A percentile compares a stretch with the other conserved stretches of the same genome.
Evolutionary conservation across 805 yeast genomes (phyloP).

Genomic region (Maudiozyma turicensis): DNA sequence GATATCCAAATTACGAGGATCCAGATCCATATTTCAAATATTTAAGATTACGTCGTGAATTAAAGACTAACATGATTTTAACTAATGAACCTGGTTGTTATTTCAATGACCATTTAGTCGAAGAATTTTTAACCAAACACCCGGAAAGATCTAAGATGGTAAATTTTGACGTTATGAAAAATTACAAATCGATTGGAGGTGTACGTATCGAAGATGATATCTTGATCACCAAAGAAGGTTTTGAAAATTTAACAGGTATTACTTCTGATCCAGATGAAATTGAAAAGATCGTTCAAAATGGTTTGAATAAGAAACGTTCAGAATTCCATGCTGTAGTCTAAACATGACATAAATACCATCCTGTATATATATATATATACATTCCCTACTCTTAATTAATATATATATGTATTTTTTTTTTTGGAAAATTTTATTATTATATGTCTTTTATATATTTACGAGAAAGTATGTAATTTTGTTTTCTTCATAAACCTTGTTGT

Average conservation of each 20-base stretch:
- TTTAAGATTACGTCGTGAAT: constrained; percentile 67
- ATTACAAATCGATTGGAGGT: constrained; percentile 89
- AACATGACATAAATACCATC: background rate
- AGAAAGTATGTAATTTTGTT: background rate
- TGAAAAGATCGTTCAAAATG: constrained; percentile 61
- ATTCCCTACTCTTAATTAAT: background rate
- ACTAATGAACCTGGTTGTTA: constrained; percentile 95
- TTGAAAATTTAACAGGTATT: constrained; percentile 70
- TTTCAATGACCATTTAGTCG: constrained; percentile 74
- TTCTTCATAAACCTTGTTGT: constrained; percentile 32
- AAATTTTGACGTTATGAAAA: constrained; percentile 54
- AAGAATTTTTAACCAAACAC: constrained; percentile 42
- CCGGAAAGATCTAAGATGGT: constrained; percentile 47
- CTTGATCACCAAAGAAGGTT: constrained; percentile 65
- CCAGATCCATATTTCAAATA: constrained; percentile 66
- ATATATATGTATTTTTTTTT: background rate
- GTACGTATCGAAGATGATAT: constrained; percentile 94
- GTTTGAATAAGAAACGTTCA: constrained; percentile 49
- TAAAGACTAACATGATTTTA: constrained; percentile 71
- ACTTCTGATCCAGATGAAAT: constrained; percentile 84
- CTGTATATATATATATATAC: background rate
- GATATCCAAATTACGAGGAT: constrained; percentile 77
- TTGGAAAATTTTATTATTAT: background rate
- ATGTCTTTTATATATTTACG: background rate
- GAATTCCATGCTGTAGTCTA: constrained; percentile 53